These are phyloP conservation scores for Fomes fomentarius DNA, from an alignment of 1,284 basidiomycete genomes.

Conservation along the genomic window DNA sequence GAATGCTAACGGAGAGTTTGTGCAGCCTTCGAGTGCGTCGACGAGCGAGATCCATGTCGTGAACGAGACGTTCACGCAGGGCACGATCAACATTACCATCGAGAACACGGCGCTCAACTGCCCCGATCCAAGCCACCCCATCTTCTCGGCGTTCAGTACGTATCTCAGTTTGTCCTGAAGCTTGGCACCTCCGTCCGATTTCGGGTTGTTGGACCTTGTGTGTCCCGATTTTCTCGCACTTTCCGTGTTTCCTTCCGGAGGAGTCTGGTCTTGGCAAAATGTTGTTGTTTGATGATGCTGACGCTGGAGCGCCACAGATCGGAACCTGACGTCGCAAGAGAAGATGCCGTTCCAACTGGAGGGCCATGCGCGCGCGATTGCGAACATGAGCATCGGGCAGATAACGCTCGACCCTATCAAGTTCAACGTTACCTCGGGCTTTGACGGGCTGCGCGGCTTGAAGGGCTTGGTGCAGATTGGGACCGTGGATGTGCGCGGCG, in stretches of 20 bases:
- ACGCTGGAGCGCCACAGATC: slow-evolving; percentile 39
- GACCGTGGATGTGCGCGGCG: slow-evolving; percentile 72
- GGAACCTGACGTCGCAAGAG: slow-evolving; percentile 50
- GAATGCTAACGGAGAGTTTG: neutral
- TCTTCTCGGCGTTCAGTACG: slow-evolving; percentile 64
- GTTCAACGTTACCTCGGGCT: slow-evolving; percentile 72
- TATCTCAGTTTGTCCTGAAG: too few relatives aligned
- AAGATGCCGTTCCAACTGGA: slow-evolving; percentile 59
- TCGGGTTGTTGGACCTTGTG: too few relatives aligned
- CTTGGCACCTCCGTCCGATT: too few relatives aligned
- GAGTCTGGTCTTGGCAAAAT: too few relatives aligned
- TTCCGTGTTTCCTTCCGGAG: too few relatives aligned
- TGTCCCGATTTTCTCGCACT: too few relatives aligned
- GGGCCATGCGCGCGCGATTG: slow-evolving; percentile 67
- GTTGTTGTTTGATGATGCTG: neutral
- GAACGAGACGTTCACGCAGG: slow-evolving; percentile 60
- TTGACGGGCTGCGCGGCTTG: slow-evolving; percentile 68
- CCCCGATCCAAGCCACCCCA: slow-evolving; percentile 50
- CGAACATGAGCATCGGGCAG: slow-evolving; percentile 69
- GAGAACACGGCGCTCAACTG: slow-evolving; percentile 55
- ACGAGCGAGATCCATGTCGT: slow-evolving; percentile 56
- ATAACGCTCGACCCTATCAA: slow-evolving; percentile 76
- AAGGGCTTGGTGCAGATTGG: slow-evolving; percentile 61
- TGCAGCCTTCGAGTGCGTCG: slow-evolving; percentile 56
- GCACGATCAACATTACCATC: slow-evolving; percentile 71